These are phyloP conservation scores for Vaccinium myrtillus DNA, from an alignment of 148 eudicot species.

Conservation along the genomic window DNA sequence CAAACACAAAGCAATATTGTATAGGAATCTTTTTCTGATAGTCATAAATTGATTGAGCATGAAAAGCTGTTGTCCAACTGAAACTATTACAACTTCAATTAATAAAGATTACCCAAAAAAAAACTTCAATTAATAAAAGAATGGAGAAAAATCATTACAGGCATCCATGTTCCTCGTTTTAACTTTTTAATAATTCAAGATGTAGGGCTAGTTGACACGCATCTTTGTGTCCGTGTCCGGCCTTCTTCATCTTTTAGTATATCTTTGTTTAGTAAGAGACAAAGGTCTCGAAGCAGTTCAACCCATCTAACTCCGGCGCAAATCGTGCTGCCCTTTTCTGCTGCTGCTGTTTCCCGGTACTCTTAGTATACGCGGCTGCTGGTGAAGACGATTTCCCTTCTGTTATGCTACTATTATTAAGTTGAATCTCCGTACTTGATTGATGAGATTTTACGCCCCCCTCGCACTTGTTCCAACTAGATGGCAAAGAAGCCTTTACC, in stretches of 20 bases:
- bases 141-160: not conserved
- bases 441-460: not conserved
- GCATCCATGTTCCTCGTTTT: no score
- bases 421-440: not conserved
- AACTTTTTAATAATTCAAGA: no score
- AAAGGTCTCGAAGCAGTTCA: conserved; percentile 38
- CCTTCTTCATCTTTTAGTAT: not conserved
- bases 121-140: not conserved
- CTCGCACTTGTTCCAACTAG: not conserved
- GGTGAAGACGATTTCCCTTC: not conserved
- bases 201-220: no score
- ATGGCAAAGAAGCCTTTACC: not conserved
- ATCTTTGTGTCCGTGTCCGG: no score
- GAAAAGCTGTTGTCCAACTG: conserved; percentile 2
- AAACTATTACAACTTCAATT: not conserved
- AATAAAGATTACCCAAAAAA: no score
- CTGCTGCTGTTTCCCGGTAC: not conserved
- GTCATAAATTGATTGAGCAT: no score
- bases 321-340: conserved; percentile 11
- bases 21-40: no score
- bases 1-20: no score
- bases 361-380: not conserved
- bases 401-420: not conserved
- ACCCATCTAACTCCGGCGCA: conserved; percentile 41
- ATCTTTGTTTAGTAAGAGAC: conserved; percentile 4